Evolutionary conservation across 2,329 filamentous ascomycete genomes (phyloP).

Genomic region (Clonostachys chloroleuca): DNA sequence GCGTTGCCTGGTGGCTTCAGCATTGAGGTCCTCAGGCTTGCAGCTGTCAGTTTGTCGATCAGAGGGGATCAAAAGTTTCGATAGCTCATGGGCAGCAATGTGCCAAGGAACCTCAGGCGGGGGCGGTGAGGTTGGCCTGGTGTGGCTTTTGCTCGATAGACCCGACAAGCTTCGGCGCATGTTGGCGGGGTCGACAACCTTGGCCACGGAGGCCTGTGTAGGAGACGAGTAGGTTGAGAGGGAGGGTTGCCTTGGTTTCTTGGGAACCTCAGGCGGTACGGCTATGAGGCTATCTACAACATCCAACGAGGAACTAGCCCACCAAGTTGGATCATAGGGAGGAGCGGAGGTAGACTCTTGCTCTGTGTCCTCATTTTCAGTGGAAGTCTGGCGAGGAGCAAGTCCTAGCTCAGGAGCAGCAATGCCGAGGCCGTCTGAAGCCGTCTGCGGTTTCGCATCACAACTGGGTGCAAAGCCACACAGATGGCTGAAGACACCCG

Average conservation of each 20-base stretch:
- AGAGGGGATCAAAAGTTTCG: conserved; percentile 74
- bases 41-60: conserved; percentile 73
- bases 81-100: conserved; percentile 76
- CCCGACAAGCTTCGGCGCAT: conserved; percentile 60
- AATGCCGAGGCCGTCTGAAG: conserved; percentile 8
- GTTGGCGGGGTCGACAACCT: conserved; percentile 65
- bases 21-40: conserved; percentile 72
- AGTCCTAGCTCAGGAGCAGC: neutral
- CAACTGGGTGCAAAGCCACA: conserved; percentile 64
- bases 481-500: conserved; percentile 85
- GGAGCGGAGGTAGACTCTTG: conserved; percentile 20
- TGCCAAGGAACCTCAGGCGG: conserved; percentile 83
- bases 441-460: conserved; percentile 35
- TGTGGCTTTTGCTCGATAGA: conserved; percentile 18
- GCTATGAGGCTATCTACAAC: conserved; percentile 60
- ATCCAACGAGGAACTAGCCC: conserved; percentile 61
- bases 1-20: conserved; percentile 58
- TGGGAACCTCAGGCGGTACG: conserved; percentile 41
- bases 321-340: conserved; percentile 67
- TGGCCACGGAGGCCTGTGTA: conserved; percentile 82
- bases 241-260: conserved; percentile 50
- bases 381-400: conserved; percentile 13
- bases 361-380: conserved; percentile 3
- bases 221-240: conserved; percentile 78
- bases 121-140: conserved; percentile 56